Base-by-base conservation (phyloP, 2,329 filamentous ascomycete species). In the Ceratocystis papillata region DNA sequence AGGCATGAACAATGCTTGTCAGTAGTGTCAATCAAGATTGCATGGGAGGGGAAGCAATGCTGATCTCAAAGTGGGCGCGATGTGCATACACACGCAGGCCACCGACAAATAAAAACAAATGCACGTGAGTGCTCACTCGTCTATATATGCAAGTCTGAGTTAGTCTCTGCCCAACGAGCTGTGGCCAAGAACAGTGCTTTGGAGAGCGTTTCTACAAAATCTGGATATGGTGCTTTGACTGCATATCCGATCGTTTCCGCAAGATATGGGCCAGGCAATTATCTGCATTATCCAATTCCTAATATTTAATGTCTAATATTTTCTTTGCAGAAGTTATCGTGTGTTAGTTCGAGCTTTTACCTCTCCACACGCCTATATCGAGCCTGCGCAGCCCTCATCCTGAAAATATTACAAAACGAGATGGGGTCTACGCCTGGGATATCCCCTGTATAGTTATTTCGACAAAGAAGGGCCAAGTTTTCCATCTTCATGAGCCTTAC, bases 51-150 rank as follows among this genome's bases (percentile, higher is more conserved):
- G 48, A 53, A 15, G 20, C 48, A 28, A n/a, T 25, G 48, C 48
- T 53, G 48, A 53, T 53, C 48, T 53, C 25, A n/a, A 25, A 25
- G 3, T 25, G 20, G 48, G 48, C 20, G 20, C 15, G 46, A 22
- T 50, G 53, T 59, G 28, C 4, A n/a, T 59, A 20, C 25, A 60
- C 57, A 60, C 28, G 37, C 37, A 41, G 37, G 37, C 37, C 37
- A 41, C 37, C 37, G 3, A 41, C 37, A 41, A 41, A 41, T 41
- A 41, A 33, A 37, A n/a, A 60, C 57, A 60, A 33, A 17, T 44
- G 15, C 60, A 62, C 60, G 41, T 46, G 25, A 44, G 41, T 46
- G 41, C 60, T 44, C 60, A 44, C 60, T 44, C 37, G 10, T 41
- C 37, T 33, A 7, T 41, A 62, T 28, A 62, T 44, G 59, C 59